Conservation (phyloP, 768 basidiomycete genomes). For the Tricholoma flavovirens region DNA sequence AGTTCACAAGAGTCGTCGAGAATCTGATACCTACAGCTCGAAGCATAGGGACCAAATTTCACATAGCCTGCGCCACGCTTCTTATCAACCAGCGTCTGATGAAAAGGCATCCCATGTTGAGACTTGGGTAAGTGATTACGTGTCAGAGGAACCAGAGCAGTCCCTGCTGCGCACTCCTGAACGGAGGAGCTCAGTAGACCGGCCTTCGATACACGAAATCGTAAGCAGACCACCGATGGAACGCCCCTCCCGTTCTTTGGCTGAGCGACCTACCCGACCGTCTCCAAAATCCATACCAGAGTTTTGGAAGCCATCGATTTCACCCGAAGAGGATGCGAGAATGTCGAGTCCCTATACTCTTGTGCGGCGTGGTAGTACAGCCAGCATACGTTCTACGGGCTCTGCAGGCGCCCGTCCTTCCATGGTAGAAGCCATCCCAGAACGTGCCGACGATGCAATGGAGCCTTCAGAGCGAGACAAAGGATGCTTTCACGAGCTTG, state of each 20-base stretch:
- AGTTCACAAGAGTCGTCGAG: slow-evolving; percentile 14
- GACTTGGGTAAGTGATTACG: slow-evolving; percentile 1
- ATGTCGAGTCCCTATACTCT: slow-evolving; percentile 37
- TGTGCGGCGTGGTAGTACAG: slow-evolving; percentile 41
- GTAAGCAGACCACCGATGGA: slow-evolving; percentile 11
- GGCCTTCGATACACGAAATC: slow-evolving; percentile 10
- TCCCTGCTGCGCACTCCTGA: slow-evolving; percentile 12
- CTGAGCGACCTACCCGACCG: slow-evolving; percentile 28
- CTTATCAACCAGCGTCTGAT: background rate
- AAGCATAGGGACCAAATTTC: slow-evolving; percentile 13
- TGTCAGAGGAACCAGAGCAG: slow-evolving; percentile 20
- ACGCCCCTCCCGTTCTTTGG: slow-evolving; percentile 8
- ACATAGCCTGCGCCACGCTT: slow-evolving; percentile 6
- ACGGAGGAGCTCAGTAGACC: slow-evolving; percentile 14
- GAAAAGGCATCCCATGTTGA: slow-evolving; percentile 1
- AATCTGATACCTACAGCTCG: slow-evolving; percentile 17
- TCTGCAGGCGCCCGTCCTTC: slow-evolving; percentile 35
- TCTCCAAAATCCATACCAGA: slow-evolving; percentile 33
- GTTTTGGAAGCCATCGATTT: slow-evolving; percentile 45
- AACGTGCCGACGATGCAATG: slow-evolving; percentile 25
- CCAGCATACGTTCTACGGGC: slow-evolving; percentile 44
- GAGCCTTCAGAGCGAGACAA: slow-evolving; percentile 5
- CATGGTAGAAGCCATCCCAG: slow-evolving; percentile 33
- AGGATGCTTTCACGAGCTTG: slow-evolving; percentile 2
- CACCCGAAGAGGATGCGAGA: slow-evolving; percentile 38